Evolutionary conservation across 768 basidiomycete species (phyloP).

Genomic region (Termitomyces sp.): DNA sequence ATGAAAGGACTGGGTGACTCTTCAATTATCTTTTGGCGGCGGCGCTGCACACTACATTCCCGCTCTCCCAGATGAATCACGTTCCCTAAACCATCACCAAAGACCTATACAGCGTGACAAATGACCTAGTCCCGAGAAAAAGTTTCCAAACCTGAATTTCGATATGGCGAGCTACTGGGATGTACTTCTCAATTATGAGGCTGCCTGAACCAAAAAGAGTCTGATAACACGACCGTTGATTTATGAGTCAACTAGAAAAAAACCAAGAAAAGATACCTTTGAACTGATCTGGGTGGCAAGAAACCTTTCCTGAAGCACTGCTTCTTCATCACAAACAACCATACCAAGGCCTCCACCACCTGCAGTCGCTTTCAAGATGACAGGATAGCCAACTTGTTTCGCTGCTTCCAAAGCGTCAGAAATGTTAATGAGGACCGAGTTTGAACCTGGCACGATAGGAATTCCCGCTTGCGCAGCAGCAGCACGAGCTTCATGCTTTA

Average conservation of each 20-base stretch:
- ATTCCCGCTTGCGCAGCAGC: constrained; percentile 43
- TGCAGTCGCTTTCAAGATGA: constrained; percentile 63
- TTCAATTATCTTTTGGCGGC: constrained; percentile 72
- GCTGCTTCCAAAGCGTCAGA: constrained; percentile 39
- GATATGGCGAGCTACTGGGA: constrained; percentile 51
- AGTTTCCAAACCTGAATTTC: constrained; percentile 50
- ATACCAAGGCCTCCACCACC: constrained; percentile 72
- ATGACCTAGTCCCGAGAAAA: not conserved
- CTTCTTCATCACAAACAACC: constrained; percentile 41
- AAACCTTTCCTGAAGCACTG: constrained; percentile 32
- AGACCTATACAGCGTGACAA: constrained; percentile 37
- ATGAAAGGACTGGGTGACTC: constrained; percentile 64
- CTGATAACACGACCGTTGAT: not conserved
- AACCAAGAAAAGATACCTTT: constrained; percentile 25
- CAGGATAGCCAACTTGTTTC: constrained; percentile 44
- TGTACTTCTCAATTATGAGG: constrained; percentile 58
- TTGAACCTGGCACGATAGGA: constrained; percentile 52
- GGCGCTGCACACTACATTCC: constrained; percentile 64
- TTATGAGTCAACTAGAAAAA: too few species aligned
- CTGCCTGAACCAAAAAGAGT: constrained; percentile 43
- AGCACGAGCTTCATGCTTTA: constrained; percentile 53
- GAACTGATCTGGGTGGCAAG: constrained; percentile 33
- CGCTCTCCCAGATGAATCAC: constrained; percentile 64
- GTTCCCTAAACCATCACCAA: constrained; percentile 57
- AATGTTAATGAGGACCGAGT: constrained; percentile 35